A percentile compares a stretch with the other conserved stretches of the same genome.
These are phyloP conservation scores for Chytriomyces hyalinus DNA, from an alignment of 192 early-diverging fungal genomes.

Conservation along the genomic window DNA sequence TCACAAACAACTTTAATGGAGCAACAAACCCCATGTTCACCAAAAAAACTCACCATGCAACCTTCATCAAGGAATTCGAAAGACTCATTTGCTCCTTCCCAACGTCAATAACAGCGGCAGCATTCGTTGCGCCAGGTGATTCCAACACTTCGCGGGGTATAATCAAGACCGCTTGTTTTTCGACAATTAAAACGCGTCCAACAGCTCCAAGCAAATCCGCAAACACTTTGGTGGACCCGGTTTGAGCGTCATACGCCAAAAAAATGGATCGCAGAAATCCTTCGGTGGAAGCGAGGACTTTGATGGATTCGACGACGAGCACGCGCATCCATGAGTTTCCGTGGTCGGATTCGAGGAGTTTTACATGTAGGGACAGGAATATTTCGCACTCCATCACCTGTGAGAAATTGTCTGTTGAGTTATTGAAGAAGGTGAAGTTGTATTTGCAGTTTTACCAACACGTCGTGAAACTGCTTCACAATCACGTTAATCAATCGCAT, in stretches of 20 bases:
- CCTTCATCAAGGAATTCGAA: slow-evolving; percentile 36
- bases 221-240: slow-evolving; percentile 81
- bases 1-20: not conserved
- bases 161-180: slow-evolving; percentile 62
- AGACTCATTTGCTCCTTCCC: slow-evolving; percentile 41
- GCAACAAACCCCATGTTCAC: not conserved
- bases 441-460: slow-evolving; percentile 56
- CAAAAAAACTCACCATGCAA: slow-evolving; percentile 36
- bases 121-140: slow-evolving; percentile 22
- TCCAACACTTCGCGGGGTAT: slow-evolving; percentile 32
- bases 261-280: slow-evolving; percentile 56
- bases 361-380: slow-evolving; percentile 86
- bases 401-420: slow-evolving; percentile 27
- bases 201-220: slow-evolving; percentile 58
- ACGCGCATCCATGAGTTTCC: slow-evolving; percentile 77
- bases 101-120: not conserved
- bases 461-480: slow-evolving; percentile 75
- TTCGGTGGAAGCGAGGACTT: slow-evolving; percentile 66
- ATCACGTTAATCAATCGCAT: slow-evolving; percentile 81
- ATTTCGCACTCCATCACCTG: slow-evolving; percentile 93
- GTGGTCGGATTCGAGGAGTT: slow-evolving; percentile 79
- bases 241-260: slow-evolving; percentile 71
- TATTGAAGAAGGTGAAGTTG: not conserved
- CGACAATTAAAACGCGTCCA: slow-evolving; percentile 66
- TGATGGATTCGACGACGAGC: slow-evolving; percentile 80